These are phyloP conservation scores for Colletotrichum orchidophilum DNA, from an alignment of 2,329 filamentous ascomycete genomes.

Conservation along the genomic window DNA sequence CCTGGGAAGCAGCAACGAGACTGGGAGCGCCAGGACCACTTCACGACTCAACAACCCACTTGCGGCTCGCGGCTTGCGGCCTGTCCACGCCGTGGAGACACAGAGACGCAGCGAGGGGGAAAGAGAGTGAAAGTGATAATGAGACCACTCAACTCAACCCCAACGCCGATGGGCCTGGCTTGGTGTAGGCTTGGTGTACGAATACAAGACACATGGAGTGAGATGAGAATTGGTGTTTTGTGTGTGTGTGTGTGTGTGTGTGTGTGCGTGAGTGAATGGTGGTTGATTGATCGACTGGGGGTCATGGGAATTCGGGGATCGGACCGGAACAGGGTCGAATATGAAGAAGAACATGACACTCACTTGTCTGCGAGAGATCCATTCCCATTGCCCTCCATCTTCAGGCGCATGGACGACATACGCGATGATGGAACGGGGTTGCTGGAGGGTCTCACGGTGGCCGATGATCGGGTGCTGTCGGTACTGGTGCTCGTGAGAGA, in stretches of 20 bases:
- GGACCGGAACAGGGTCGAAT: neutral
- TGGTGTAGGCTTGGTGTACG: too few relatives aligned
- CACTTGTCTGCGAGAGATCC: slow-evolving; percentile 46
- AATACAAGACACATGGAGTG: too few relatives aligned
- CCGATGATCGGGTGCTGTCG: slow-evolving; percentile 72
- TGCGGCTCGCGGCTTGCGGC: neutral
- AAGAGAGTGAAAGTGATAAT: neutral
- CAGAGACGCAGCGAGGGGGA: neutral
- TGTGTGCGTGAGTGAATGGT: slow-evolving; percentile 1
- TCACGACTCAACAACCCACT: slow-evolving; percentile 1
- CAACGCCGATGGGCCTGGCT: too few relatives aligned
- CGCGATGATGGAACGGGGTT: slow-evolving; percentile 45
- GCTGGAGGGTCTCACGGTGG: slow-evolving; percentile 66
- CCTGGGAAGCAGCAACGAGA: neutral
- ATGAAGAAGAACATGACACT: slow-evolving; percentile 36
- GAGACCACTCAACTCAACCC: too few relatives aligned
- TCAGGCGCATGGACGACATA: slow-evolving; percentile 42
- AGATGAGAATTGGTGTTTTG: neutral
- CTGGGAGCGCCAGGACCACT: neutral
- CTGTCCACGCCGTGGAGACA: neutral
- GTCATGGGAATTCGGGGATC: neutral
- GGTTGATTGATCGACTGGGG: slow-evolving; percentile 17
- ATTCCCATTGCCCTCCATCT: slow-evolving; percentile 52
- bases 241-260: neutral
- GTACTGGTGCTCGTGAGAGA: slow-evolving; percentile 72